Conservation (phyloP, 345 rosid genomes). For the Raphanus sativus region DNA sequence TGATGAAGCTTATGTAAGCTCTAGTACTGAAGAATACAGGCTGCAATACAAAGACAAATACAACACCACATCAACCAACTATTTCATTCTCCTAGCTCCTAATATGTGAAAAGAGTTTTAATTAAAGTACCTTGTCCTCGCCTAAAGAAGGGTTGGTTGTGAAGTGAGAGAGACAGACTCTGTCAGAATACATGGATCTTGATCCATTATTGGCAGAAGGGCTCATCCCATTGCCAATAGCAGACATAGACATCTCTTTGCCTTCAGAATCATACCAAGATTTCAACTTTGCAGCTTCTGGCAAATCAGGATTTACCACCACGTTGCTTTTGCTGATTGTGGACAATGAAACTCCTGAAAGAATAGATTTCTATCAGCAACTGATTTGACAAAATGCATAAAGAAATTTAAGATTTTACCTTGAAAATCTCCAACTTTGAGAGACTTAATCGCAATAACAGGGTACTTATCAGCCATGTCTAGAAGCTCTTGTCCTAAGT, state of each 20-base stretch:
- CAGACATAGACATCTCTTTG: conserved; percentile 68
- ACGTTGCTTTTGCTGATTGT: conserved; percentile 64
- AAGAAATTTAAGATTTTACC: conserved; percentile 43
- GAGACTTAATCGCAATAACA: conserved; percentile 73
- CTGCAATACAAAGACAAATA: conserved; percentile 46
- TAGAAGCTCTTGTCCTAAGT: conserved; percentile 71
- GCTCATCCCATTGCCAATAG: conserved; percentile 64
- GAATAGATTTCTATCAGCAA: conserved; percentile 8
- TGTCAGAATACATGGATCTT: conserved; percentile 73
- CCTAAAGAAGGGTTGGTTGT: conserved; percentile 70
- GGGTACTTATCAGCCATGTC: conserved; percentile 69
- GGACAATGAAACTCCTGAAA: conserved; percentile 75
- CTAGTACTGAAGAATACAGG: conserved; percentile 72
- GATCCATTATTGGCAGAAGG: conserved; percentile 53
- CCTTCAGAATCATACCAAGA: conserved; percentile 92
- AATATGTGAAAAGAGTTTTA: neutral
- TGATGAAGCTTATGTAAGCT: conserved; percentile 72
- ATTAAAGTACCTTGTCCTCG: conserved; percentile 69
- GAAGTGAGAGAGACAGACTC: conserved; percentile 62
- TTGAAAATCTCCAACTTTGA: conserved; percentile 89
- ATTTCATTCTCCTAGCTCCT: neutral
- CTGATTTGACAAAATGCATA: neutral
- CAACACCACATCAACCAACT: neutral
- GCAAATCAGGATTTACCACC: conserved; percentile 64
- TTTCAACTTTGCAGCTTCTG: conserved; percentile 71